phyloP scores from a whole-genome alignment of 257 asterid genomes.

The Solanum chiquidenum region DNA sequence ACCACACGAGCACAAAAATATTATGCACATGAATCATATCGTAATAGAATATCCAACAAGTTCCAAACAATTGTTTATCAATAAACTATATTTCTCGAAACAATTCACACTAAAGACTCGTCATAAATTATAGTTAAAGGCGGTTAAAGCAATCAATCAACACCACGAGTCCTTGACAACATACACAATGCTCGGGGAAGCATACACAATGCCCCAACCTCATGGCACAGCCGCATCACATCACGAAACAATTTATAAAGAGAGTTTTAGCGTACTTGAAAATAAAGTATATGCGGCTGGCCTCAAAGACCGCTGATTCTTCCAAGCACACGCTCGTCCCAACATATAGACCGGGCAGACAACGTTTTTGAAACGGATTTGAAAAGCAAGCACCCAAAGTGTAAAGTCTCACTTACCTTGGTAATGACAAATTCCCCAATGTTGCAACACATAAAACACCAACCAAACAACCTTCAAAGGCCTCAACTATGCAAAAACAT shows the following conservation, averaged over 20 bases:
- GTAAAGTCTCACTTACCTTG: not conserved
- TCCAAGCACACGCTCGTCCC: not conserved
- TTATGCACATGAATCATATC: not conserved
- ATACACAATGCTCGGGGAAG: not conserved
- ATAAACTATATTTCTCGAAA: not conserved
- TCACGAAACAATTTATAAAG: not conserved
- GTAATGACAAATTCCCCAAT: not conserved
- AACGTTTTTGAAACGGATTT: not conserved
- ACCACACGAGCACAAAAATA: not conserved
- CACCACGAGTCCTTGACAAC: not conserved
- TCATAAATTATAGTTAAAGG: not conserved
- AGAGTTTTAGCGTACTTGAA: not conserved
- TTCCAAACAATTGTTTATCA: not conserved
- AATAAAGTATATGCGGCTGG: not conserved
- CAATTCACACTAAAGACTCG: not conserved
- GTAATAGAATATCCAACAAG: not conserved
- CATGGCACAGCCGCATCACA: not conserved
- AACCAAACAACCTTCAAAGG: not conserved
- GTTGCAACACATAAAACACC: not conserved
- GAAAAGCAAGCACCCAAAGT: not conserved
- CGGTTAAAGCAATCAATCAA: not conserved
- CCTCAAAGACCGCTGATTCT: not conserved
- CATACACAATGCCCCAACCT: not conserved
- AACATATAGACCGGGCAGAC: not conserved
- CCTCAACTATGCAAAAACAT: not conserved